Base-by-base conservation (phyloP, 1,284 basidiomycete species). In the Fistulina hepatica region DNA sequence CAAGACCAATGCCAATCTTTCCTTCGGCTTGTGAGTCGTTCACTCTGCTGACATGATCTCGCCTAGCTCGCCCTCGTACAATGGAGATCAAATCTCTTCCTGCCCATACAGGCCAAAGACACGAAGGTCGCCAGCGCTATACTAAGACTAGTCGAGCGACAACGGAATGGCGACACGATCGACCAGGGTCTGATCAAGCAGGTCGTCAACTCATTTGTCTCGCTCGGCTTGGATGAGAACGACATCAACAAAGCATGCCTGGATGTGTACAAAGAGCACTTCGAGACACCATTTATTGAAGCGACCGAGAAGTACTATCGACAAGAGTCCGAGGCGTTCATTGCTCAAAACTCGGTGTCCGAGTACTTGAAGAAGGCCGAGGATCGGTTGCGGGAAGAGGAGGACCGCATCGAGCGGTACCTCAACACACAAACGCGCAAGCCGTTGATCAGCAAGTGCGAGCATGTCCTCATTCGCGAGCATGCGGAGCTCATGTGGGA, bases 351-450 rank as follows among this genome's bases (percentile, higher is more conserved):
- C 61, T 84, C 78, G 35, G 88, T 97, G 24, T 88, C 91, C 19
- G 95, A 98, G 57, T 99, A 98, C 62, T 75, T 99, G 60, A 93
- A 85, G 68, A 95, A 92, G 63, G 95, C 92, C 2, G 93, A 97
- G 54, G 81, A 84, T 52, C 78, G 95, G 22, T 65, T 98, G 41
- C 74, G 80, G 44, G 94, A 99, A 60, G 95, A 99, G 56, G 90
- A 94, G 56, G 88, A 94, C 50, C 79, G 95, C 32, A 90, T 98
- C 28, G 93, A 97, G 57, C 72, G 93, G 41, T 97, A 97, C 60
- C 71, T 98, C 43, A 88, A 97, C 60, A 82, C 78, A 21, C 77
- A 77, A 49, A 94, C 92, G 9, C 77, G 84, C 50, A 88, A 86
- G 59, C 72, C 79, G 53, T 77, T 98, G 40, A 77, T 97, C 55